phyloP scores from a whole-genome alignment of 768 basidiomycete species.

The Pluteus cervinus region DNA sequence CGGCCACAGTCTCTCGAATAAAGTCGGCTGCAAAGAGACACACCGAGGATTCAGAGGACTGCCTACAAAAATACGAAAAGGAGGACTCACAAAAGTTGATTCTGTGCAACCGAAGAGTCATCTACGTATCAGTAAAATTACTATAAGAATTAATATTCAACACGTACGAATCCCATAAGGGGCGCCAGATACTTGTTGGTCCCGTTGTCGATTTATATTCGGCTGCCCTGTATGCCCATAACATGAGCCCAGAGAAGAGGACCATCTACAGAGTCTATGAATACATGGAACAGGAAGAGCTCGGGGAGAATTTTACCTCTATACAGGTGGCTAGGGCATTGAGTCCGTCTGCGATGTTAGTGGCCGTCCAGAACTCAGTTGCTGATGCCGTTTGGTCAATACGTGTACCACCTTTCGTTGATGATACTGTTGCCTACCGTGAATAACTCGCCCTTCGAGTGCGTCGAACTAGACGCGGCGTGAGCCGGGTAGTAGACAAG shows the following conservation, averaged over 20 bases:
- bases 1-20: too few species aligned
- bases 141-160: too few species aligned
- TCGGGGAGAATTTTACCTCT: constrained; percentile 40
- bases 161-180: constrained; percentile 53
- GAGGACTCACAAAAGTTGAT: too few species aligned
- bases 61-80: too few species aligned
- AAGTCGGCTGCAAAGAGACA: too few species aligned
- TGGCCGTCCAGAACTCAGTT: constrained; percentile 67
- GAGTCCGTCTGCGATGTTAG: constrained; percentile 72
- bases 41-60: too few species aligned
- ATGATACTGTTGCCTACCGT: constrained; percentile 27
- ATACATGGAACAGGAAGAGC: neutral
- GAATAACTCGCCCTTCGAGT: constrained; percentile 57
- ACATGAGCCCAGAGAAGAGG: constrained; percentile 60
- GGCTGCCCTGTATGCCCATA: constrained; percentile 64
- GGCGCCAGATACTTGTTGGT: constrained; percentile 50
- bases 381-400: constrained; percentile 23
- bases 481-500: neutral
- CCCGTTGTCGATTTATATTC: constrained; percentile 51
- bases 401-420: neutral
- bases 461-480: constrained; percentile 39
- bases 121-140: too few species aligned
- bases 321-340: constrained; percentile 70
- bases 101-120: too few species aligned
- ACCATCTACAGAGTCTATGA: constrained; percentile 50